These are phyloP conservation scores for Helicocarpus griseus DNA, from an alignment of 2,329 filamentous ascomycete genomes.

Conservation along the genomic window DNA sequence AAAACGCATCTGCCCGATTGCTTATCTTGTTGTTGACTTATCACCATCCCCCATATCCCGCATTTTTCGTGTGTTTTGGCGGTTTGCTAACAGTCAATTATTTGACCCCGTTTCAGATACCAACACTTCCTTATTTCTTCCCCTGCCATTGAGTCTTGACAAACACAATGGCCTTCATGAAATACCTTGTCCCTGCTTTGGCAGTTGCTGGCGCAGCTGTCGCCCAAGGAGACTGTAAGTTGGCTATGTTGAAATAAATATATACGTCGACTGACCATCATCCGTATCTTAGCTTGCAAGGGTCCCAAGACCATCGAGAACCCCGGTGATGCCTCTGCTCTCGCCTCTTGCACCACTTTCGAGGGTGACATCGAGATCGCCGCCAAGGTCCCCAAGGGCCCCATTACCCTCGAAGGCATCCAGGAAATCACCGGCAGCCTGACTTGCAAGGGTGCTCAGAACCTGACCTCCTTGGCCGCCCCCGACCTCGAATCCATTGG, in stretches of 20 bases:
- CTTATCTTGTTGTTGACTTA: no score
- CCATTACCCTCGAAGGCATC: constrained; percentile 54
- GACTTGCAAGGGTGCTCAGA: constrained; percentile 42
- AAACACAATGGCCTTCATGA: constrained; percentile 42
- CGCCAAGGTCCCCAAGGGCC: constrained; percentile 43
- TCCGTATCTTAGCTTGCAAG: constrained; percentile 11
- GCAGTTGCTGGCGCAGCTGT: constrained; percentile 43
- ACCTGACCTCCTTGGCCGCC: background rate
- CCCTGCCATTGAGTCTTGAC: background rate
- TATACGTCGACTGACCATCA: no score
- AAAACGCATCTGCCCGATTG: background rate
- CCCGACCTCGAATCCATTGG: constrained; percentile 49
- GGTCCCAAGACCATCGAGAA: constrained; percentile 39
- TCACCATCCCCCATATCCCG: no score
- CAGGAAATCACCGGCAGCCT: constrained; percentile 50
- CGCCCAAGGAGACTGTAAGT: constrained; percentile 33
- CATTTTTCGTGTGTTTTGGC: no score
- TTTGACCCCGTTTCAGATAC: background rate
- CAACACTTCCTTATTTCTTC: background rate
- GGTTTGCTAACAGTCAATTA: background rate
- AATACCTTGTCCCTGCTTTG: constrained; percentile 48
- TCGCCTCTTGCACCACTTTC: constrained; percentile 58
- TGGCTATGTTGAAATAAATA: no score
- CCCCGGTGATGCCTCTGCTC: constrained; percentile 54
- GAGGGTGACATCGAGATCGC: constrained; percentile 57